phyloP scores from a whole-genome alignment of 2,329 filamentous ascomycete genomes.

The Aspergillus oerlinghausenensis region DNA sequence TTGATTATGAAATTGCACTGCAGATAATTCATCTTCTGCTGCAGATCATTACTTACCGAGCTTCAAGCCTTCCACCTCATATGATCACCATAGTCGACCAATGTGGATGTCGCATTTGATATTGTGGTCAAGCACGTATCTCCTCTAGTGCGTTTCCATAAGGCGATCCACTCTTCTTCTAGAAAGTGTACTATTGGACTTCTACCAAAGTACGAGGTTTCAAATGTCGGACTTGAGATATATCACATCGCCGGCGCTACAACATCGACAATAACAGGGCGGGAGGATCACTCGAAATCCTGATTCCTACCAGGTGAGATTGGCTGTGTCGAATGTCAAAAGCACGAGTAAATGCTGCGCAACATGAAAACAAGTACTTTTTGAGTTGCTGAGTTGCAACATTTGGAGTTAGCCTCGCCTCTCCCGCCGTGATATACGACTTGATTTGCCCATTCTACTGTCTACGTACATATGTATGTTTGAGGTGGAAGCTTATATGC shows the following conservation, averaged over 20 bases:
- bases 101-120: too few species aligned
- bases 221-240: background rate
- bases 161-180: too few species aligned
- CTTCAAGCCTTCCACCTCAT: slow-evolving; percentile 1
- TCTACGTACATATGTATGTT: background rate
- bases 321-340: background rate
- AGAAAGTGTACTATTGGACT: too few species aligned
- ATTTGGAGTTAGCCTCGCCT: background rate
- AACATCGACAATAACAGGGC: background rate
- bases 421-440: background rate
- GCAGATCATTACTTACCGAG: slow-evolving; percentile 10
- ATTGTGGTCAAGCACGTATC: too few species aligned
- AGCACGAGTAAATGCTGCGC: background rate
- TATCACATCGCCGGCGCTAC: background rate
- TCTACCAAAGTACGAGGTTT: background rate
- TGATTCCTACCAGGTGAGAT: background rate
- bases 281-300: background rate
- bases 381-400: background rate
- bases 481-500: slow-evolving; percentile 1
- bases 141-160: too few species aligned
- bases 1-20: slow-evolving; percentile 7
- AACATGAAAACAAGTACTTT: background rate
- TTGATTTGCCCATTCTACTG: background rate
- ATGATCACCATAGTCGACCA: too few species aligned
- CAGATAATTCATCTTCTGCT: slow-evolving; percentile 14